Base-by-base conservation (phyloP, 257 asterid genomes). In the Capsicum baccatum region DNA sequence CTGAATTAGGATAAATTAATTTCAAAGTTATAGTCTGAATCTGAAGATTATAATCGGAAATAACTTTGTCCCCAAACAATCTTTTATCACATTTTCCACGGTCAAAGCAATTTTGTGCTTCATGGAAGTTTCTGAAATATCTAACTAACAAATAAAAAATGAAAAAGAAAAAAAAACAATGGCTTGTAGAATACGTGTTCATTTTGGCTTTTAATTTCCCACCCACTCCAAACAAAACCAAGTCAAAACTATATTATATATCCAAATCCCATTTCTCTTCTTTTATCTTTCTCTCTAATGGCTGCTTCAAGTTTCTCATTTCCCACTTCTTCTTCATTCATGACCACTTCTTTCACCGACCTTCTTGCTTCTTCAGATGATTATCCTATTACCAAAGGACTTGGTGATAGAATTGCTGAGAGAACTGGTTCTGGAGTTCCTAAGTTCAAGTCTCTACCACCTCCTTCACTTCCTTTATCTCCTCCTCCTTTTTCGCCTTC, bases 391-490 rank as follows among this genome's bases (percentile, higher is more conserved):
- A 21, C 54, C 83, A 85, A 86, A 80, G 91, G 94, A 1, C 90
- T 90, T 11, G 90, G 86, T 55, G 96, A 91, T 86, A 87, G 94
- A 71, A 85, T 93, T 15, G 97, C 94, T 12, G 93, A 91, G 85
- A 91, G 97, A 8, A 92, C 89, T 1, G 97, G 93, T n/a, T 87
- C 92, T 1, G 98, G 94, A 0, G 88, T 92, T 5, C 98, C 99
- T 0, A 94, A 93, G 84, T 95, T 96, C 86, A 94, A 94, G 84
- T 90, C 99, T 12, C 79, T 91, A 19, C 93, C 97, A 9, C 98
- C 99, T 60, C 98, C 97, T 52, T 92, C 99, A 55, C 93, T 94
- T 6, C 97, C 98, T 8, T 83, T 91, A 56, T 90, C 94, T 8
- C 90, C 95, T 15, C 92, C 97, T 6, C 83, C 92, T 35, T 82